Evolutionary conservation across 495 filamentous ascomycete species (phyloP), one percentile per base, ranked within the genome.

Genomic region (Aspergillus sclerotiicarbonarius): DNA sequence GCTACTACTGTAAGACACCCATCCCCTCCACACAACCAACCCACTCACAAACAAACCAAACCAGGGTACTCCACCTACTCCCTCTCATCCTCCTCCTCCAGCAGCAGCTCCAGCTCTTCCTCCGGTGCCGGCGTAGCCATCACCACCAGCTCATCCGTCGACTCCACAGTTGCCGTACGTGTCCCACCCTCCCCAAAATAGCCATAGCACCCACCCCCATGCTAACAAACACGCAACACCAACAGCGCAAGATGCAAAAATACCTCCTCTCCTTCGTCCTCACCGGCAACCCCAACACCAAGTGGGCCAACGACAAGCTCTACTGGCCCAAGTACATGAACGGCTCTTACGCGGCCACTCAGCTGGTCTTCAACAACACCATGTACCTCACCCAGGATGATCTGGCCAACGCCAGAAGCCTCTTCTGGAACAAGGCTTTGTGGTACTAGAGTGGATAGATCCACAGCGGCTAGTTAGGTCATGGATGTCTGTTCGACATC

Each of bases 261-360:
- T 73, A 73, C 31, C 59, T 73, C 9, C 62, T 71, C 19, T 69
- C 66, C 1, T 73, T 73, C 46, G 65, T 72, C 8, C 58, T 71
- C 8, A 71, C 67, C 25, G 69, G 69, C 5, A 61, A 73, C 56
- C 71, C 71, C 9, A 75, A 73, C 59, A 68, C 62, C 20, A 60
- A 54, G 32, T 66, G 66, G 71, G 44, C 64, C 15, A 60, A 58
- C 18, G 69, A 72, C 57, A 72, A 72, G 58, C 37, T 69, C 39
- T 59, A 68, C 57, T 74, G 69, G 71, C 69, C 71, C 13, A 62
- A 62, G 58, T 72, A 72, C 31, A 12, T 49, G 46, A 49, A 49
- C 46, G 62, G 59, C 12, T 56, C 54, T 18, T 51, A 58, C 25
- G 29, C 46, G 20, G 62, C 63, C 15, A 68, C 56, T 12, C 54